phyloP scores from a whole-genome alignment of 2,329 filamentous ascomycete genomes.

The Cladosporium sp. region DNA sequence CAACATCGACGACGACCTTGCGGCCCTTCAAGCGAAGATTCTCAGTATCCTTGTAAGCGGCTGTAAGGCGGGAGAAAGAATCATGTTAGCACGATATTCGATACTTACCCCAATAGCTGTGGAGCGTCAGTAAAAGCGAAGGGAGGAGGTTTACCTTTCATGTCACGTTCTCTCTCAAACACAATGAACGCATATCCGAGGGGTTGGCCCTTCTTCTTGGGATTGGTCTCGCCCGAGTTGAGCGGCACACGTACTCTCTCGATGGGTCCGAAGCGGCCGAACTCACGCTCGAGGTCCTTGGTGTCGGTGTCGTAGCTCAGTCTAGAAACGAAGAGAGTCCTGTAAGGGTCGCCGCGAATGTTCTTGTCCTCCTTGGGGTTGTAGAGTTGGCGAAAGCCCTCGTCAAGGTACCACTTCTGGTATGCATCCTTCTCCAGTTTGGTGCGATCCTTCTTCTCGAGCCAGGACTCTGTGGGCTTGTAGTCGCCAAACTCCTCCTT shows the following conservation, averaged over 20 bases:
- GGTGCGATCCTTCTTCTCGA: slow-evolving; percentile 78
- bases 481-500: slow-evolving; percentile 77
- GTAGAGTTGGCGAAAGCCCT: slow-evolving; percentile 62
- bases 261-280: slow-evolving; percentile 87
- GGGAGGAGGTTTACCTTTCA: slow-evolving; percentile 71
- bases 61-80: slow-evolving; percentile 46
- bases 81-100: slow-evolving; percentile 48
- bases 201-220: slow-evolving; percentile 63
- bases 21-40: slow-evolving; percentile 89
- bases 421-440: slow-evolving; percentile 72
- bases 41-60: slow-evolving; percentile 84
- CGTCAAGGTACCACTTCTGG: slow-evolving; percentile 58
- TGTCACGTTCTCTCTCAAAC: slow-evolving; percentile 94
- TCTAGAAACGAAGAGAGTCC: slow-evolving; percentile 86
- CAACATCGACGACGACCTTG: slow-evolving; percentile 89
- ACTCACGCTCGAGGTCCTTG: slow-evolving; percentile 87
- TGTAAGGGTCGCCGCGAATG: slow-evolving; percentile 88
- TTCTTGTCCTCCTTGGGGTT: slow-evolving; percentile 81
- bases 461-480: slow-evolving; percentile 83
- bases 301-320: slow-evolving; percentile 86
- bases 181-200: slow-evolving; percentile 95
- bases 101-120: slow-evolving; percentile 13
- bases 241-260: slow-evolving; percentile 72
- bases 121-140: slow-evolving; percentile 3
- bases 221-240: slow-evolving; percentile 73